Percentiles rank a stretch among this genome's conserved stretches.
Evolutionary conservation across 176 grass and related monocot genomes (phyloP).

Genomic region (Echinochloa phyllopogon): DNA sequence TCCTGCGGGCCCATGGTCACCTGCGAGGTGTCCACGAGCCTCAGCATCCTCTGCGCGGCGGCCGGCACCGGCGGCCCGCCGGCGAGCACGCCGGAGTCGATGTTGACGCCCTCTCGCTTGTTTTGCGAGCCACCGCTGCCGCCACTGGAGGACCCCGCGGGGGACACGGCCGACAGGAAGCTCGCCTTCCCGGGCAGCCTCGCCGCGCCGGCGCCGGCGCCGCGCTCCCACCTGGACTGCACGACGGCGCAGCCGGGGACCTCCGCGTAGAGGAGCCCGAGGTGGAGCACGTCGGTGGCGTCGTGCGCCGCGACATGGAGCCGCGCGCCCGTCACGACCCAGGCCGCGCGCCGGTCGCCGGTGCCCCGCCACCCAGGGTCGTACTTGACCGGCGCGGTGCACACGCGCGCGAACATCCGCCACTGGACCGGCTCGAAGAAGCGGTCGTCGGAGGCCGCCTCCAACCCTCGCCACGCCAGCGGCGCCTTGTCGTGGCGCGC

Average conservation of each 20-base stretch:
- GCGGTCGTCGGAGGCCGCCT: slow-evolving; percentile 54
- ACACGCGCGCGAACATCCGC: slow-evolving; percentile 73
- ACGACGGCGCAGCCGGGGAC: slow-evolving; percentile 56
- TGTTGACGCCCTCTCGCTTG: slow-evolving; percentile 33
- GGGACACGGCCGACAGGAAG: slow-evolving; percentile 53
- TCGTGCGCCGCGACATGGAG: slow-evolving; percentile 57
- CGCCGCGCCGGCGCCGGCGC: slow-evolving; percentile 12
- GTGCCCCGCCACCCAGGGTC: slow-evolving; percentile 48
- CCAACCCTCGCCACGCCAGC: slow-evolving; percentile 58
- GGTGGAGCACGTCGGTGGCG: slow-evolving; percentile 57
- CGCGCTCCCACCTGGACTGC: slow-evolving; percentile 67
- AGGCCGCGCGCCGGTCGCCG: slow-evolving; percentile 33
- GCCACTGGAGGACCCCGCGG: slow-evolving; percentile 22
- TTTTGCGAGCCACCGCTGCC: slow-evolving; percentile 26
- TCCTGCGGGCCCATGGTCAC: slow-evolving; percentile 81
- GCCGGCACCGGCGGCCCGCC: slow-evolving; percentile 66
- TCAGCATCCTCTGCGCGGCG: slow-evolving; percentile 63
- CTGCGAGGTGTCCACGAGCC: slow-evolving; percentile 78
- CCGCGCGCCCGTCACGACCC: slow-evolving; percentile 68
- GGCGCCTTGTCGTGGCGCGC: slow-evolving; percentile 12
- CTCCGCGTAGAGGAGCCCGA: slow-evolving; percentile 68
- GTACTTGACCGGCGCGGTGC: slow-evolving; percentile 71
- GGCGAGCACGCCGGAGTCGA: slow-evolving; percentile 57
- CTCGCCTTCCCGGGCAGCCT: slow-evolving; percentile 39
- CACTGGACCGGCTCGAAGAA: slow-evolving; percentile 73